phyloP scores from a whole-genome alignment of 768 basidiomycete species.

The Suillus decipiens region DNA sequence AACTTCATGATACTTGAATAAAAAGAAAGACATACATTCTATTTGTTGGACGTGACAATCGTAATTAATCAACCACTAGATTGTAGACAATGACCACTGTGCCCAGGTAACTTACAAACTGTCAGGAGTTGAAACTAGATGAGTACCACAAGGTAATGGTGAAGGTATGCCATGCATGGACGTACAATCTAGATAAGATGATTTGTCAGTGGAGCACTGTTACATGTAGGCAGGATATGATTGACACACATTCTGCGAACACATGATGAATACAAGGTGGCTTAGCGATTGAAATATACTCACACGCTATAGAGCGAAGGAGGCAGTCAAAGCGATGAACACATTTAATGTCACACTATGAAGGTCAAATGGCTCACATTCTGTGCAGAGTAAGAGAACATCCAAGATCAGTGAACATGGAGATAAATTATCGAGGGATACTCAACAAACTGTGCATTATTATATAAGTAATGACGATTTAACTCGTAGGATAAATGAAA shows the following conservation, averaged over 20 bases:
- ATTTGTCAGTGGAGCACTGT: neutral
- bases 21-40: neutral
- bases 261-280: neutral
- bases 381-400: neutral
- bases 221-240: neutral
- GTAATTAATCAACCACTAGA: neutral
- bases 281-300: neutral
- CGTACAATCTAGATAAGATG: neutral
- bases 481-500: no score
- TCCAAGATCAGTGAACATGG: neutral
- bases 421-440: neutral
- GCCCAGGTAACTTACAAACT: neutral
- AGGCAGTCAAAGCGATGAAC: neutral
- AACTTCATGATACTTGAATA: neutral
- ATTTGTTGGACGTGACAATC: neutral
- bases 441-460: neutral
- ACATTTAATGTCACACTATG: neutral
- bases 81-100: neutral
- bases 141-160: neutral
- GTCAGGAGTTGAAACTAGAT: neutral
- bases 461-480: no score
- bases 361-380: neutral
- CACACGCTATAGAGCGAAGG: neutral
- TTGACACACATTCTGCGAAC: neutral
- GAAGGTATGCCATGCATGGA: neutral